Evolutionary conservation across 768 basidiomycete genomes (phyloP), one percentile per base, ranked within the genome.

Genomic region (Boletus patriciae): DNA sequence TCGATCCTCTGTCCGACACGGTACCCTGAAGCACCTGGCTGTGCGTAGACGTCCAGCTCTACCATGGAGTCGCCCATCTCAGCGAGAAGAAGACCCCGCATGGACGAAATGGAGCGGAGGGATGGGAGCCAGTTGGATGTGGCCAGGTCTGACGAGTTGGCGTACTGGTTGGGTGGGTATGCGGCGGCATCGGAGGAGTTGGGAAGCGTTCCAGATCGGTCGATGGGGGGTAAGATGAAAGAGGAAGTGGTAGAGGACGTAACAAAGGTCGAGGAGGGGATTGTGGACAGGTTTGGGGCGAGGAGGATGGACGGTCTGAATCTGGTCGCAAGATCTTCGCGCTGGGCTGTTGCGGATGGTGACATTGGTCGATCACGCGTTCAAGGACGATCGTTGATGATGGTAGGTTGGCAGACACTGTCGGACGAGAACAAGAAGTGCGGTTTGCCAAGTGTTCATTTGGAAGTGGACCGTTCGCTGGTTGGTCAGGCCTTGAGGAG

Each of bases 31-130:
- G 63, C 74, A 27, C 69, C 68, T 25, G 71, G 65, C 11, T 65
- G 67, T 5, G 67, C 66, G 48, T 67, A 71, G 18, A 72, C 45
- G 45, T 78, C 77, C 19, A 81, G 65, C 62, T 77, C 73, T 25
- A 82, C 77, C 74, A 80, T 78, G 11, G 72, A 67, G 44, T 75
- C 79, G 13, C 81, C 81, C 13, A 69, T 65, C 63, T 83, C 81
- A 15, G 80, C 83, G 19, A 71, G 71, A 37, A 77, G 66, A 5
- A 82, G 73, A 36, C 79, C 82, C 29, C 69, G 70, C 80, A 83
- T 83, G 45, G 76, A 73, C 8, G 70, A 64, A 38, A 61, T 56
- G 37, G 77, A 78, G 25, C 73, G 67, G 45, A 76, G 60, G 27
- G 63, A 58, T 12, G 70, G 74, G 55, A 62, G 23, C 61, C 66